Evolutionary conservation across 2,329 filamentous ascomycete genomes (phyloP), one percentile per base, ranked within the genome.

Genomic region (Colletotrichum sp.): DNA sequence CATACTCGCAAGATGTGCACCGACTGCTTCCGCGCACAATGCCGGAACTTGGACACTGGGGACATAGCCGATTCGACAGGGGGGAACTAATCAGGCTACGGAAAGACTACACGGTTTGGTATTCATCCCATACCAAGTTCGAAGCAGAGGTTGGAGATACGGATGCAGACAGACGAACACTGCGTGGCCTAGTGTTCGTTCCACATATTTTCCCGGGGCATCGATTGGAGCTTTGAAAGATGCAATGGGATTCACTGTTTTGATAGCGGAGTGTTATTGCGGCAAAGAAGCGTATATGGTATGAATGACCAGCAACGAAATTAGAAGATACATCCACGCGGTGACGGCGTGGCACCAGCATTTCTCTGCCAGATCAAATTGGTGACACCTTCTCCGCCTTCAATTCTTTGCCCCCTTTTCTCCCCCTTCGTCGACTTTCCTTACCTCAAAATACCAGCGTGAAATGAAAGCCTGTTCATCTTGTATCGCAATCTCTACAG

Each of bases 31-130:
- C 28, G 18, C 8, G 57, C 57, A 28, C 24, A 30, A 13, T 32
- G 57, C 57, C 57, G 26, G 3, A 32, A 32, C 14, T 3, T 59
- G 1, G 57, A 60, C 28, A 57, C 52, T 21, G 21, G 52, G 52
- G 3, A 57, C 0, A 26, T 26, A 3, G 4, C 1, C 9, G 52
- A 0, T 26, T 57, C 14, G 52, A 8, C n/a, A 1, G 18, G 21
- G 21, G 1, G 1, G 21, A 5, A 24, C 2, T 21, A 57, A 57
- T 18, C 2, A 4, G n/a, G 52, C 14, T 26, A 26, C 3, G 52
- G 21, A 57, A 57, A 26, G 21, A 26, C 52, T 26, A 26, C 12
- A 57, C 4, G 21, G 12, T 16, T 26, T 57, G 52, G 12, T 57
- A 0, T 57, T 57, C 52, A 24, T 57, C n/a, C 52, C 6, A 26